A percentile compares a stretch with the other conserved stretches of the same genome.
Conservation (phyloP, 1,139 yeast genomes). For the Yamadazyma buinensis region DNA sequence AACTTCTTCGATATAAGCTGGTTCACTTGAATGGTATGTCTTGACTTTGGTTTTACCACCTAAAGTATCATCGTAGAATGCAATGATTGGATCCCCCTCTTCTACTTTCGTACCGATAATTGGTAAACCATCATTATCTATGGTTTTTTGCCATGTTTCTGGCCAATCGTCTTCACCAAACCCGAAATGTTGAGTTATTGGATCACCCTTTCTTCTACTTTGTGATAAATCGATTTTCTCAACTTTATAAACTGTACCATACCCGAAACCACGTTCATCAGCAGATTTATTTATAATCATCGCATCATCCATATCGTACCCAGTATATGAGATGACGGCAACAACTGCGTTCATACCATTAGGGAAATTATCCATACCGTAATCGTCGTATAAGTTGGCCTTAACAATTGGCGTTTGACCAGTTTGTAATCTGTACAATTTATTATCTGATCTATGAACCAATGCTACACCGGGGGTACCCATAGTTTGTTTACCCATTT, state of each 20-base stretch:
- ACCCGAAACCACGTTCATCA: conserved; percentile 96
- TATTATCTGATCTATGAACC: conserved; percentile 90
- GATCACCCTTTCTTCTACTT: conserved; percentile 88
- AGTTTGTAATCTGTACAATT: conserved; percentile 83
- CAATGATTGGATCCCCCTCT: conserved; percentile 95
- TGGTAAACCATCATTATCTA: conserved; percentile 94
- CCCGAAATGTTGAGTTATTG: conserved; percentile 91
- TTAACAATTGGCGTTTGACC: conserved; percentile 98
- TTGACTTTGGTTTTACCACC: conserved; percentile 87
- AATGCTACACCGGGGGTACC: conserved; percentile 99
- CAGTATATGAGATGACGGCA: conserved; percentile 97
- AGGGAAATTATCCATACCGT: conserved; percentile 98
- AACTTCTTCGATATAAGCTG: conserved; percentile 94
- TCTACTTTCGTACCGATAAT: conserved; percentile 80
- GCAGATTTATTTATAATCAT: conserved; percentile 97
- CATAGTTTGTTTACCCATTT: conserved; percentile 99
- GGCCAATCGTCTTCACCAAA: conserved; percentile 95
- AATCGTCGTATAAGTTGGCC: conserved; percentile 89
- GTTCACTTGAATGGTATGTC: conserved; percentile 90
- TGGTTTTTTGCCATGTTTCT: conserved; percentile 77
- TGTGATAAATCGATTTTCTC: conserved; percentile 82
- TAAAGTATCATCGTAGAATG: conserved; percentile 81
- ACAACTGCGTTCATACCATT: conserved; percentile 98
- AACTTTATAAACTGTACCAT: conserved; percentile 93
- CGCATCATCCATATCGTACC: conserved; percentile 99